A percentile compares a stretch with the other conserved stretches of the same genome.
Evolutionary conservation across 495 filamentous ascomycete species (phyloP).

Genomic region (Neurospora terricola): DNA sequence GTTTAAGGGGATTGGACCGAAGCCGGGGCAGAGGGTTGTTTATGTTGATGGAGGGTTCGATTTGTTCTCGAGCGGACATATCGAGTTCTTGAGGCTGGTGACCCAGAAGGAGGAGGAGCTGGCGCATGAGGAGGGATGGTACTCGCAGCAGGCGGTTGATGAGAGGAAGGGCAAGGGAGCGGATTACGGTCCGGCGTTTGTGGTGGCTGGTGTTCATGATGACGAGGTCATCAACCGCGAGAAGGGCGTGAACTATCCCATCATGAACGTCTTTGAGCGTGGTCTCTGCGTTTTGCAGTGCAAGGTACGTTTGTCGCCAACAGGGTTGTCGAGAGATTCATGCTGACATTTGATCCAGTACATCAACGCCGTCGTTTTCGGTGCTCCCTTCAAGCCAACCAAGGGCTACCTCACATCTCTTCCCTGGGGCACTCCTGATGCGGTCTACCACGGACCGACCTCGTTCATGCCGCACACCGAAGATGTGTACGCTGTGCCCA

Average conservation of each 20-base stretch:
- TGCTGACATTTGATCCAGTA: slow-evolving; percentile 45
- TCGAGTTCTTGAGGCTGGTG: slow-evolving; percentile 80
- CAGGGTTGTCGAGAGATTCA: background rate
- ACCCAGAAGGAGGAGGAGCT: slow-evolving; percentile 56
- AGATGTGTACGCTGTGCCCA: slow-evolving; percentile 75
- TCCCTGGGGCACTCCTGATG: slow-evolving; percentile 64
- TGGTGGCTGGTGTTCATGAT: slow-evolving; percentile 87
- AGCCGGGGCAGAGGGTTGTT: slow-evolving; percentile 71
- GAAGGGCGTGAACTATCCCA: slow-evolving; percentile 97
- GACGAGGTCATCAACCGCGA: slow-evolving; percentile 88
- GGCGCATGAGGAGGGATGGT: slow-evolving; percentile 61
- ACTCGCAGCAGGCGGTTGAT: slow-evolving; percentile 47
- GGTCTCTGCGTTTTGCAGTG: slow-evolving; percentile 94
- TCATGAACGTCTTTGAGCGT: slow-evolving; percentile 98
- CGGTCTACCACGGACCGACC: slow-evolving; percentile 92
- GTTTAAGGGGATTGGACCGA: slow-evolving; percentile 54
- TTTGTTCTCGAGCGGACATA: slow-evolving; percentile 92
- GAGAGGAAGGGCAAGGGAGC: slow-evolving; percentile 53
- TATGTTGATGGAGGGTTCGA: slow-evolving; percentile 98
- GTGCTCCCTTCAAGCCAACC: slow-evolving; percentile 76
- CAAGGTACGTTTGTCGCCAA: slow-evolving; percentile 45
- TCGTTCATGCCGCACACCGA: slow-evolving; percentile 79
- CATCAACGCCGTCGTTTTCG: slow-evolving; percentile 76
- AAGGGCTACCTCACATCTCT: slow-evolving; percentile 62
- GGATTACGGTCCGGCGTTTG: slow-evolving; percentile 72